Conservation (phyloP, 2,329 filamentous ascomycete genomes). For the Penicillium sp. region DNA sequence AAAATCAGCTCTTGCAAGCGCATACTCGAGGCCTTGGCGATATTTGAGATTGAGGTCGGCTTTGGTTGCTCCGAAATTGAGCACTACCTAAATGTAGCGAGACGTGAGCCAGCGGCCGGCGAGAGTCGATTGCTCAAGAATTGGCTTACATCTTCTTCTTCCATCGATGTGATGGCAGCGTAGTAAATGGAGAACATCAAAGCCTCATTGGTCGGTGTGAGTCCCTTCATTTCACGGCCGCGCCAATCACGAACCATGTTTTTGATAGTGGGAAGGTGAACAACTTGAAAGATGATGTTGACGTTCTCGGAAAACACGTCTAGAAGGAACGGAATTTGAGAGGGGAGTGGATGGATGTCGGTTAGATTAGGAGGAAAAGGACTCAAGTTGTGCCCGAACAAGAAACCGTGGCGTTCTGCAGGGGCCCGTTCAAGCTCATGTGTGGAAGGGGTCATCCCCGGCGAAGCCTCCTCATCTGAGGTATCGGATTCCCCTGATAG, state of each 20-base stretch:
- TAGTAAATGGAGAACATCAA: conserved; percentile 53
- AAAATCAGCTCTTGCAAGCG: conserved; percentile 19
- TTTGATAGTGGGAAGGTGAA: conserved; percentile 27
- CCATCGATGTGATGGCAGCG: conserved; percentile 49
- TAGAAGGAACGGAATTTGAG: conserved; percentile 48
- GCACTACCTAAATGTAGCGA: not conserved
- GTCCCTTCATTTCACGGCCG: conserved; percentile 20
- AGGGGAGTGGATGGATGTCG: conserved; percentile 46
- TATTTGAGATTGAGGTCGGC: conserved; percentile 16
- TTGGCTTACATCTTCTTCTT: conserved; percentile 47
- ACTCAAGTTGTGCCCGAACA: conserved; percentile 42
- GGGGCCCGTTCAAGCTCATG: conserved; percentile 38
- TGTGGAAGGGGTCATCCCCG: conserved; percentile 20
- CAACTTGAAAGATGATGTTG: conserved; percentile 32
- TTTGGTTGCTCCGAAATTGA: conserved; percentile 17
- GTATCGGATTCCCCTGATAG: conserved; percentile 29
- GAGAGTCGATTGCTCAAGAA: not conserved
- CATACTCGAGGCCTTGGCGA: conserved; percentile 14
- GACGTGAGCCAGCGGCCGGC: not conserved
- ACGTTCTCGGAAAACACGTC: conserved; percentile 47
- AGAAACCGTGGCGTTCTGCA: conserved; percentile 43
- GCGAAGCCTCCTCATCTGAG: conserved; percentile 28
- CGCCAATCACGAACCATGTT: conserved; percentile 30
- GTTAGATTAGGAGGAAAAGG: conserved; percentile 26
- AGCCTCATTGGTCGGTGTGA: conserved; percentile 44